Evolutionary conservation across 1,284 basidiomycete species (phyloP).

Genomic region (Phlebopus sp.): DNA sequence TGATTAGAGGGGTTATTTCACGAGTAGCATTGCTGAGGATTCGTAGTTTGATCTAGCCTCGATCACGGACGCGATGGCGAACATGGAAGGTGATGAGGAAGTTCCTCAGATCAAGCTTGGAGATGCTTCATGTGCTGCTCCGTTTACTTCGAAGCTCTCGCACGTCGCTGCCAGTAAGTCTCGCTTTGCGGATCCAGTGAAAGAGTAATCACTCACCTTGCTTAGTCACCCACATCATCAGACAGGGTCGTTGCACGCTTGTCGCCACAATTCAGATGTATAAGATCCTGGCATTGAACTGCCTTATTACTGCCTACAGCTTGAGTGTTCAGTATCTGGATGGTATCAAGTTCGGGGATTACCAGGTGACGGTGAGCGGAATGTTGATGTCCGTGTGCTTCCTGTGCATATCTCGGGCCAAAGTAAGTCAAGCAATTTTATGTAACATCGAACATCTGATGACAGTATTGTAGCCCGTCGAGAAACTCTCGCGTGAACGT

Average conservation of each 20-base stretch:
- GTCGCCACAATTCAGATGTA: slow-evolving; percentile 99
- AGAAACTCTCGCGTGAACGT: slow-evolving; percentile 87
- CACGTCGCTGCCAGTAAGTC: slow-evolving; percentile 88
- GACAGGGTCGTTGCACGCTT: slow-evolving; percentile 93
- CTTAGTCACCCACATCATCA: slow-evolving; percentile 89
- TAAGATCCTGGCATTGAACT: slow-evolving; percentile 95
- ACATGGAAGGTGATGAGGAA: slow-evolving; percentile 91
- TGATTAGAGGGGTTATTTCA: not conserved
- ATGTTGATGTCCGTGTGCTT: slow-evolving; percentile 98
- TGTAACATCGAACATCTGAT: not conserved
- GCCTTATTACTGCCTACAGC: slow-evolving; percentile 94
- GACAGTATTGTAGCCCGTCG: slow-evolving; percentile 64
- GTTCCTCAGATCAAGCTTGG: slow-evolving; percentile 96
- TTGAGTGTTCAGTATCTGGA: slow-evolving; percentile 94
- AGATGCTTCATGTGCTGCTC: slow-evolving; percentile 93
- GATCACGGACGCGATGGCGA: slow-evolving; percentile 87
- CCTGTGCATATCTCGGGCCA: slow-evolving; percentile 94
- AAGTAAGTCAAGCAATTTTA: slow-evolving; percentile 49
- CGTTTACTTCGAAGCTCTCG: slow-evolving; percentile 93
- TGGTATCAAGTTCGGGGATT: slow-evolving; percentile 97
- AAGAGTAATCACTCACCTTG: slow-evolving; percentile 10
- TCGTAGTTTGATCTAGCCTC: slow-evolving; percentile 80
- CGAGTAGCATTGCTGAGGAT: slow-evolving; percentile 5
- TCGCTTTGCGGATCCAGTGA: not conserved
- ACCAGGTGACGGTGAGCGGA: slow-evolving; percentile 89